These are phyloP conservation scores for Microdochium paspali DNA, from an alignment of 2,329 filamentous ascomycete species.

Conservation along the genomic window DNA sequence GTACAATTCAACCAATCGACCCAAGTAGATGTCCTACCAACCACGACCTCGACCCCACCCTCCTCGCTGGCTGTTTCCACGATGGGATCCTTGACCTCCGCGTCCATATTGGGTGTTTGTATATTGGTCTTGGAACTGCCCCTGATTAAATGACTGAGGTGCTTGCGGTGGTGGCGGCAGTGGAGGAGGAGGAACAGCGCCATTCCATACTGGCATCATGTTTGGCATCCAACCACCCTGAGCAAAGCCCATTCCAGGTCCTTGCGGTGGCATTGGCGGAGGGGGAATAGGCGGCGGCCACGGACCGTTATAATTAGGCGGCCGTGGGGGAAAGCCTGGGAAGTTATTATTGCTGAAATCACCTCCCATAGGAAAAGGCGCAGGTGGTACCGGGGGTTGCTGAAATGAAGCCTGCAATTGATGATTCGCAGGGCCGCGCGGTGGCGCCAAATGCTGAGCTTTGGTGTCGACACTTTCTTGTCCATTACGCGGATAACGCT, in stretches of 20 bases:
- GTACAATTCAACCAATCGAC: too few species aligned
- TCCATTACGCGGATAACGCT: slow-evolving; percentile 2
- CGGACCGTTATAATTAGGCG: slow-evolving; percentile 12
- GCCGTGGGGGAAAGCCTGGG: slow-evolving; percentile 15
- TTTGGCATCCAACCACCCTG: slow-evolving; percentile 14
- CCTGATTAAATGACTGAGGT: slow-evolving; percentile 7
- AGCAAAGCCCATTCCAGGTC: slow-evolving; percentile 4
- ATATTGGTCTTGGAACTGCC: slow-evolving; percentile 6
- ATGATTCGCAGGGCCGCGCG: slow-evolving; percentile 5
- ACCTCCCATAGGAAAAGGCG: slow-evolving; percentile 9
- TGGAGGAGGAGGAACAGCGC: slow-evolving; percentile 9
- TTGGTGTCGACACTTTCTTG: neutral
- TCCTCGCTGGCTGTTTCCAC: slow-evolving; percentile 17
- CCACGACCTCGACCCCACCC: slow-evolving; percentile 15
- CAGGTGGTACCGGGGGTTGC: slow-evolving; percentile 2
- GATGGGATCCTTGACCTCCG: slow-evolving; percentile 18
- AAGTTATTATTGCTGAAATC: slow-evolving; percentile 12
- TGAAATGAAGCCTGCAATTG: slow-evolving; percentile 8
- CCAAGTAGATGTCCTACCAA: slow-evolving; percentile 10
- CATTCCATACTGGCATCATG: slow-evolving; percentile 3
- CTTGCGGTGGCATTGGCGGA: slow-evolving; percentile 5
- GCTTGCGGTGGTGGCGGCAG: slow-evolving; percentile 16
- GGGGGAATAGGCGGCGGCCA: slow-evolving; percentile 14
- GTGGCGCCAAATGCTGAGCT: slow-evolving; percentile 2
- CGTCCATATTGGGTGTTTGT: slow-evolving; percentile 15